Evolutionary conservation across 129 eudicot genomes (phyloP), one percentile per base, ranked within the genome.

Genomic region (Gnaphalium uliginosum): DNA sequence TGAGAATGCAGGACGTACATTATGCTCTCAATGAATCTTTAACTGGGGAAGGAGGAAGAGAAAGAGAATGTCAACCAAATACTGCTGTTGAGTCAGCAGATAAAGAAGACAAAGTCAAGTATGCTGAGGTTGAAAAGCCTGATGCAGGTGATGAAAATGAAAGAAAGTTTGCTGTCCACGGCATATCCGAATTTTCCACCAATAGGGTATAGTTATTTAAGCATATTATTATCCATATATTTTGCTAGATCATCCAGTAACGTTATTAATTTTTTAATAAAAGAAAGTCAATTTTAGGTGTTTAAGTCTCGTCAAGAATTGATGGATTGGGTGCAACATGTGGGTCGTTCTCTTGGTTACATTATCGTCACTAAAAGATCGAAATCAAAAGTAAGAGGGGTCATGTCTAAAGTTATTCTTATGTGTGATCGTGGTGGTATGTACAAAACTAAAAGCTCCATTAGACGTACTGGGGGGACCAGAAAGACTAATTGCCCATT

Each of bases 261-360:
- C 5, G 2, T 64, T 18, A 64, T 19, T 0, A 4, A 1, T 32
- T 64, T 64, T 2, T 5, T 61, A 61, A 25, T 26, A 8, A 61
- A 8, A 2, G 33, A 13, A 19, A 2, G 8, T 64, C n/a, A 43
- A 17, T 59, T 61, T 39, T 23, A 73, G 78, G 60, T 60, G 39
- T 73, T 73, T 22, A 73, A 60, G 78, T 60, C 69, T 41, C 69
- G 69, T 73, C 59, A 73, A 23, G 78, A 73, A 60, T 73, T 73
- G 6, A 8, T 60, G 19, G 60, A 73, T 57, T 72, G 76, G 76
- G 76, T 35, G 67, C 51, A 72, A 72, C 57, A 58, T 43, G 54
- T 37, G 37, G 76, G 68, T 0, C 37, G 68, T 21, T 58, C 68
- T 60, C 69, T 73, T 60, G 78, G 78, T 24, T 60, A 73, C 5